phyloP scores from a whole-genome alignment of 352 stramenopile genomes.

The Pythium sp. region DNA sequence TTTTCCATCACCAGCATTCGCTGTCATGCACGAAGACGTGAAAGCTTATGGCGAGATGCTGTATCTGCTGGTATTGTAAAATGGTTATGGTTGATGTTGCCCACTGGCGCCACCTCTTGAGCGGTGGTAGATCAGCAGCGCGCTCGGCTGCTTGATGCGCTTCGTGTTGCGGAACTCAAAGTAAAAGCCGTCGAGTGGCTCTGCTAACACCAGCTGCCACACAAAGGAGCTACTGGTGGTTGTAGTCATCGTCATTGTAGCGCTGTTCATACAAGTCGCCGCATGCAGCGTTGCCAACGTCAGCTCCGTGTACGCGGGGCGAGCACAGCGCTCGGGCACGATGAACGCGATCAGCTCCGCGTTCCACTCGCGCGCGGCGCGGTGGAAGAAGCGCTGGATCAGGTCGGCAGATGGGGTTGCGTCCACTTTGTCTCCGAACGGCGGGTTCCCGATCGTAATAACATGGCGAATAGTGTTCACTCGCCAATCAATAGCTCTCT shows the following conservation, averaged over 20 bases:
- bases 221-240: neutral
- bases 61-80: neutral
- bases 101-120: neutral
- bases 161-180: conserved; percentile 69
- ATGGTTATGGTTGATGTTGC: neutral
- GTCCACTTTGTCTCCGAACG: conserved; percentile 42
- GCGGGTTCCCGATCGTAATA: conserved; percentile 64
- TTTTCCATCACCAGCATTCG: no score
- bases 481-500: conserved; percentile 5
- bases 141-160: conserved; percentile 65
- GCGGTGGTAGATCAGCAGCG: conserved; percentile 39
- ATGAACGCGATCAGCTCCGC: conserved; percentile 64
- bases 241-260: neutral
- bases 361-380: conserved; percentile 45
- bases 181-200: conserved; percentile 33
- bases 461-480: conserved; percentile 15
- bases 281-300: conserved; percentile 29
- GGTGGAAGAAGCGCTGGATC: conserved; percentile 49
- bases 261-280: neutral
- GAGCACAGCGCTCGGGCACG: conserved; percentile 56
- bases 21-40: no score
- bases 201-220: conserved; percentile 32
- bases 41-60: no score
- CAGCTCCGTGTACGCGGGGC: conserved; percentile 34
- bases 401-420: conserved; percentile 31